These are phyloP conservation scores for Maudiozyma barnettii DNA, from an alignment of 805 yeast species.

Conservation along the genomic window DNA sequence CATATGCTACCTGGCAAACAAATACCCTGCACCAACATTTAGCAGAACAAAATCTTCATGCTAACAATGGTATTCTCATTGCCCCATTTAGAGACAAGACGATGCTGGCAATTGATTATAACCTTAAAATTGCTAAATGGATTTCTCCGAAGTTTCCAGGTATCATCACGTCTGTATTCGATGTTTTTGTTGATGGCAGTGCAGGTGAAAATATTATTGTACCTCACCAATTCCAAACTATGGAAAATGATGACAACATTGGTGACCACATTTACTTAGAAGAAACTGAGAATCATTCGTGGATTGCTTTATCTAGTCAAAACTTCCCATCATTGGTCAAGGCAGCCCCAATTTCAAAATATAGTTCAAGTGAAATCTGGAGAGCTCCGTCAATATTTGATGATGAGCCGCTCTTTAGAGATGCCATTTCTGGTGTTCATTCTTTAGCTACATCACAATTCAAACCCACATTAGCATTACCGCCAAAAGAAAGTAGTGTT, in stretches of 20 bases:
- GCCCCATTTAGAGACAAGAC: constrained; percentile 80
- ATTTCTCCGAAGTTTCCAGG: constrained; percentile 55
- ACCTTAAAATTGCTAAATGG: constrained; percentile 72
- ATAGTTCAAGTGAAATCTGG: constrained; percentile 37
- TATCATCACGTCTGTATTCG: constrained; percentile 70
- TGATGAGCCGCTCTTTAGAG: constrained; percentile 32
- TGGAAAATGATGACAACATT: constrained; percentile 11
- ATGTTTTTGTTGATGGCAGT: constrained; percentile 38
- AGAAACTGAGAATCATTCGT: constrained; percentile 51
- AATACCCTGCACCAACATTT: constrained; percentile 63
- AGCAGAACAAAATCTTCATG: constrained; percentile 39
- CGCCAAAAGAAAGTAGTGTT: background rate
- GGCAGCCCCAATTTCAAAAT: constrained; percentile 67
- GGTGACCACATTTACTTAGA: constrained; percentile 55
- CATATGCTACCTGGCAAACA: constrained; percentile 86
- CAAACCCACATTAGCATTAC: constrained; percentile 9
- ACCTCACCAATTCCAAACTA: constrained; percentile 54
- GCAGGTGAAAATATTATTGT: constrained; percentile 39
- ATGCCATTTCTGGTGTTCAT: constrained; percentile 46
- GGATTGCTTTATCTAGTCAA: constrained; percentile 78
- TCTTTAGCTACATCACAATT: constrained; percentile 11
- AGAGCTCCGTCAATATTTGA: constrained; percentile 31
- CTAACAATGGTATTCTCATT: constrained; percentile 66
- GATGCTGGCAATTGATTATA: constrained; percentile 61
- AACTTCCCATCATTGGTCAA: constrained; percentile 75